These are phyloP conservation scores for Ganoderma meredithae DNA, from an alignment of 1,284 basidiomycete genomes.

Conservation along the genomic window DNA sequence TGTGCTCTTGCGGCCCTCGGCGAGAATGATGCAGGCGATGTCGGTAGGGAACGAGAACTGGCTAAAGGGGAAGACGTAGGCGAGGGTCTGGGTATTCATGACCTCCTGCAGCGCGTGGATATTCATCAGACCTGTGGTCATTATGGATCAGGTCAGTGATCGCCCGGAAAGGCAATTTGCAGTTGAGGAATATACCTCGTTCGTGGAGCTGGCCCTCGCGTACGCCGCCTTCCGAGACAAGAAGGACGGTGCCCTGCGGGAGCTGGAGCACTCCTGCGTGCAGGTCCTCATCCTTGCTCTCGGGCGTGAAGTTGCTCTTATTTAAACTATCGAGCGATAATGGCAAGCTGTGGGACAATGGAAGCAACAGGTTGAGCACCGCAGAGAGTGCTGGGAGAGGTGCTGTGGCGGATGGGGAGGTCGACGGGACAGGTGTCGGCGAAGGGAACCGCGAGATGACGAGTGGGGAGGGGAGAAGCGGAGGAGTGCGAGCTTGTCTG, in stretches of 20 bases:
- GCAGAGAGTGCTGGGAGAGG: constrained; percentile 52
- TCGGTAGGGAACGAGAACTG: constrained; percentile 81
- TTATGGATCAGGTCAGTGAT: background rate
- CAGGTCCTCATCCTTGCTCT: constrained; percentile 78
- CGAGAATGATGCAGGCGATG: constrained; percentile 68
- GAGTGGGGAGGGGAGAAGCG: constrained; percentile 73
- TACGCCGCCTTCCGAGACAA: constrained; percentile 75
- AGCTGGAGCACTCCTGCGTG: constrained; percentile 81
- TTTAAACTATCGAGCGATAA: constrained; percentile 71
- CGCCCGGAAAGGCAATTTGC: no score
- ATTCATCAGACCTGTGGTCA: constrained; percentile 66
- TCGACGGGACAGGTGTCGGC: constrained; percentile 41
- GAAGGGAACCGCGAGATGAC: constrained; percentile 69
- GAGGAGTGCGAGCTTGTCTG: constrained; percentile 74
- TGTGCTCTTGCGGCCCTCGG: constrained; percentile 70
- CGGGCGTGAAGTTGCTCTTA: constrained; percentile 63
- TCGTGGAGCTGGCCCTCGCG: constrained; percentile 73
- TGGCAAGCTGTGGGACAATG: constrained; percentile 56
- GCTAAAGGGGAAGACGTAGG: constrained; percentile 85
- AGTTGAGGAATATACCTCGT: constrained; percentile 51
- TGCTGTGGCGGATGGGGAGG: constrained; percentile 17
- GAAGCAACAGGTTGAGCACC: constrained; percentile 64
- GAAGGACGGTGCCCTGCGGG: constrained; percentile 64
- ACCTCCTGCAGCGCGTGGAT: constrained; percentile 74
- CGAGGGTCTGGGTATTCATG: constrained; percentile 73